Conservation (phyloP, 345 rosid genomes). For the Citrus maxima region DNA sequence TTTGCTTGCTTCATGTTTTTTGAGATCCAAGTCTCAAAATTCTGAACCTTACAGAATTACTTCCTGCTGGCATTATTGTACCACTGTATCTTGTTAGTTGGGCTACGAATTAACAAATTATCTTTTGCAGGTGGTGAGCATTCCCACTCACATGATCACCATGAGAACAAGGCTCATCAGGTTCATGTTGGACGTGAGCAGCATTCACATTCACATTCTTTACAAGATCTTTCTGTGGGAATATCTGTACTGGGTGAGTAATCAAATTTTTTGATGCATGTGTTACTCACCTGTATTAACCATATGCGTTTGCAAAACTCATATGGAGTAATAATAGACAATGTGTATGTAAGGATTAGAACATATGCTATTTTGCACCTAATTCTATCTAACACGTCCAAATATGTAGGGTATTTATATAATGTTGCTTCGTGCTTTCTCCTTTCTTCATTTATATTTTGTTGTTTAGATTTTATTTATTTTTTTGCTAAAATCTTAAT, state of each 20-base stretch:
- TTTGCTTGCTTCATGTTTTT: not conserved
- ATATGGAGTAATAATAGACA: not conserved
- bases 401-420: not conserved
- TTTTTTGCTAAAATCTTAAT: slow-evolving; percentile 7
- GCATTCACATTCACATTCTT: slow-evolving; percentile 58
- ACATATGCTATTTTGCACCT: not conserved
- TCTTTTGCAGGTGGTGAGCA: slow-evolving; percentile 72
- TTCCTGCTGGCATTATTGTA: not conserved
- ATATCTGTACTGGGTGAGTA: slow-evolving; percentile 75
- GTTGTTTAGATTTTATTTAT: not conserved
- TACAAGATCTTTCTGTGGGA: slow-evolving; percentile 87
- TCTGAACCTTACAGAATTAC: not conserved
- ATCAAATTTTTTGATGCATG: not conserved
- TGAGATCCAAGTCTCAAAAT: not conserved
- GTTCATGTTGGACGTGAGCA: slow-evolving; percentile 46
- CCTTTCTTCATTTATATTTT: not conserved
- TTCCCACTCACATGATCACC: slow-evolving; percentile 68
- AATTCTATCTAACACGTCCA: not conserved
- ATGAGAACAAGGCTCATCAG: slow-evolving; percentile 44
- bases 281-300: not conserved
- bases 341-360: not conserved
- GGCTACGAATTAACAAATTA: not conserved
- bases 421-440: not conserved
- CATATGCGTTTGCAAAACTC: not conserved
- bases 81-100: not conserved